phyloP scores from a whole-genome alignment of 768 basidiomycete genomes.

The Mycena floridula region DNA sequence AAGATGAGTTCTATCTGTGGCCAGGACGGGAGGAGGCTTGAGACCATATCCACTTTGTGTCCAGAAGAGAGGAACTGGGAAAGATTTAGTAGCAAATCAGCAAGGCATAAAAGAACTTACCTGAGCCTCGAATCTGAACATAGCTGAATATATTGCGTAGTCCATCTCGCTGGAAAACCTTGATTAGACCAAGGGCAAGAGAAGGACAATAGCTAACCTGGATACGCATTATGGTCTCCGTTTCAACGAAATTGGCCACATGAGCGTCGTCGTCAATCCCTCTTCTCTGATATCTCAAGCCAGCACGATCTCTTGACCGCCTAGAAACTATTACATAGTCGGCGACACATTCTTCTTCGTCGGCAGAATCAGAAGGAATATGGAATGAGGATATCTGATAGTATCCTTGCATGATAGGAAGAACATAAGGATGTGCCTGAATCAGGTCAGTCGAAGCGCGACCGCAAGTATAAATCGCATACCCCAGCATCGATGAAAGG shows the following conservation, averaged over 20 bases:
- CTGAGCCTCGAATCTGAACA: conserved; percentile 88
- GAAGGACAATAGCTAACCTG: conserved; percentile 41
- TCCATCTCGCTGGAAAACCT: conserved; percentile 54
- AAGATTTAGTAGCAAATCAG: background rate
- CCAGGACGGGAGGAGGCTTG: conserved; percentile 81
- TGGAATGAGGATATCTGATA: conserved; percentile 71
- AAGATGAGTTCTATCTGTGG: conserved; percentile 62
- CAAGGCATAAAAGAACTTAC: conserved; percentile 34
- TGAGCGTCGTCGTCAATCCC: conserved; percentile 91
- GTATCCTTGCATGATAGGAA: conserved; percentile 93
- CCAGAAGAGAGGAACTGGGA: conserved; percentile 87
- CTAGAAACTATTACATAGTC: conserved; percentile 84
- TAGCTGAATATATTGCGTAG: conserved; percentile 79
- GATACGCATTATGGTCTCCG: conserved; percentile 82
- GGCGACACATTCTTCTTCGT: conserved; percentile 41
- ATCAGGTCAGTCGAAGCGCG: background rate
- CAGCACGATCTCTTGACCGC: conserved; percentile 83
- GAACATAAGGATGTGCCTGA: conserved; percentile 76
- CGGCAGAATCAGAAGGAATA: conserved; percentile 39
- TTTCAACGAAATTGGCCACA: conserved; percentile 96
- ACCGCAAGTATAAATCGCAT: conserved; percentile 17
- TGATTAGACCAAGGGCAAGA: background rate
- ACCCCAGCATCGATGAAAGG: conserved; percentile 88
- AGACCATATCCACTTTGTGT: conserved; percentile 81
- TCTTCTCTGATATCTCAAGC: conserved; percentile 88